A percentile compares a stretch with the other conserved stretches of the same genome.
Evolutionary conservation across 164 flowering plant genomes (phyloP).

Genomic region (Paratinospora sagittata): DNA sequence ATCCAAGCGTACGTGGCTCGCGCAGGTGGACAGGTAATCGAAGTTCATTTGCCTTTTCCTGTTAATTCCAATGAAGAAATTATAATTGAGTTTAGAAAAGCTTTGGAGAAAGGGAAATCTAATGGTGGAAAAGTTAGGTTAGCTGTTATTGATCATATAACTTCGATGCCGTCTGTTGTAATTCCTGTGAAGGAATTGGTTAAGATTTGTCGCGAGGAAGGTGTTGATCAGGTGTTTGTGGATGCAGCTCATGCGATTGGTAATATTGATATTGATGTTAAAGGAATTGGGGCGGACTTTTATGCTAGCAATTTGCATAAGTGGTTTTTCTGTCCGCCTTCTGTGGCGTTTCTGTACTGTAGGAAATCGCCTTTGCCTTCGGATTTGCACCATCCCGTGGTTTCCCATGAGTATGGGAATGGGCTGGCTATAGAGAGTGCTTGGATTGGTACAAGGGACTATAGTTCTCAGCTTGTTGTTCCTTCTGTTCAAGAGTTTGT

Average conservation of each 20-base stretch:
- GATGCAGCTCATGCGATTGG: slow-evolving; percentile 94
- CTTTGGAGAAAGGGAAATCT: slow-evolving; percentile 47
- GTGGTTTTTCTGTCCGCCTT: slow-evolving; percentile 94
- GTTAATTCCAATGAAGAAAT: slow-evolving; percentile 54
- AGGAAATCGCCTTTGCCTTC: slow-evolving; percentile 23
- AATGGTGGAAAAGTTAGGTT: slow-evolving; percentile 58
- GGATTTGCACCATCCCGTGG: slow-evolving; percentile 85
- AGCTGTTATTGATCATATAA: slow-evolving; percentile 87
- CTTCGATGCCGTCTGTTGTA: slow-evolving; percentile 86
- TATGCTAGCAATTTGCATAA: slow-evolving; percentile 89
- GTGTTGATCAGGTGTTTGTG: slow-evolving; percentile 76
- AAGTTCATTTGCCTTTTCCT: slow-evolving; percentile 73
- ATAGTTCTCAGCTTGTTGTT: slow-evolving; percentile 79
- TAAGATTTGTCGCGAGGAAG: slow-evolving; percentile 72
- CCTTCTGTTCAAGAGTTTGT: slow-evolving; percentile 68
- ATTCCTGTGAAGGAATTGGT: slow-evolving; percentile 77
- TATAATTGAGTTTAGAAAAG: slow-evolving; percentile 49
- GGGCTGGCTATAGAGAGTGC: slow-evolving; percentile 84
- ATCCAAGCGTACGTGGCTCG: slow-evolving; percentile 69
- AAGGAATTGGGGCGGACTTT: slow-evolving; percentile 86
- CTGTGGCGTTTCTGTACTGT: slow-evolving; percentile 74
- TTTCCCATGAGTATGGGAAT: slow-evolving; percentile 85
- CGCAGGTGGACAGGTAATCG: slow-evolving; percentile 78
- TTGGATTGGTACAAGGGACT: slow-evolving; percentile 95
- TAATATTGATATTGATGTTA: slow-evolving; percentile 55